A percentile compares a stretch with the other conserved stretches of the same genome.
These are phyloP conservation scores for Solanum stenotomum DNA, from an alignment of 257 asterid species.

Conservation along the genomic window DNA sequence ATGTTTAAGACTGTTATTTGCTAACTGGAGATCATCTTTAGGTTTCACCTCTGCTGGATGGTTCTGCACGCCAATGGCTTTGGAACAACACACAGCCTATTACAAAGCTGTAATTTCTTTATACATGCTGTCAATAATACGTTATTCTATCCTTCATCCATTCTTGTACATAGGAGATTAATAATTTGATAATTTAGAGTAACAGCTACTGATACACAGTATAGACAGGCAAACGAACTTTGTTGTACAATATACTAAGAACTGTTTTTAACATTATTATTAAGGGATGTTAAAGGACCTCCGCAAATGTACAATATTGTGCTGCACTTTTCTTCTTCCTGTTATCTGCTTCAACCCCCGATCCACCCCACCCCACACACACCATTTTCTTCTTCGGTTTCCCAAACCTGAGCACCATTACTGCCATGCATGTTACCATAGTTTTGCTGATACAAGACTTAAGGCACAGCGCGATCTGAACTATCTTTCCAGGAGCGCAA, in stretches of 20 bases:
- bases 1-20: background rate
- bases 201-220: background rate
- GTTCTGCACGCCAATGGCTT: constrained; percentile 74
- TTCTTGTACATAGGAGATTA: background rate
- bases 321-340: background rate
- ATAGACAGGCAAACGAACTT: background rate
- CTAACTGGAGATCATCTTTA: constrained; percentile 12
- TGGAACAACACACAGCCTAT: constrained; percentile 71
- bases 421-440: background rate
- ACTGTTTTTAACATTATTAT: background rate
- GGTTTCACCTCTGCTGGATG: constrained; percentile 88
- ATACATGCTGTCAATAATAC: background rate
- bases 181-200: background rate
- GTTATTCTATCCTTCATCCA: background rate
- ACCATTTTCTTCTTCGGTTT: background rate
- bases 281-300: background rate
- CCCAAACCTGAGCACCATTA: background rate
- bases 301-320: background rate
- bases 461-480: background rate
- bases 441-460: background rate
- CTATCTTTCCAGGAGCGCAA: background rate
- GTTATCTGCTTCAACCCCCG: background rate
- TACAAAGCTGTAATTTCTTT: constrained; percentile 16
- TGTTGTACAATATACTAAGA: background rate
- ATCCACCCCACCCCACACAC: background rate